Conservation (phyloP, 176 grass and related monocot genomes). For the Paspalum vaginatum region DNA sequence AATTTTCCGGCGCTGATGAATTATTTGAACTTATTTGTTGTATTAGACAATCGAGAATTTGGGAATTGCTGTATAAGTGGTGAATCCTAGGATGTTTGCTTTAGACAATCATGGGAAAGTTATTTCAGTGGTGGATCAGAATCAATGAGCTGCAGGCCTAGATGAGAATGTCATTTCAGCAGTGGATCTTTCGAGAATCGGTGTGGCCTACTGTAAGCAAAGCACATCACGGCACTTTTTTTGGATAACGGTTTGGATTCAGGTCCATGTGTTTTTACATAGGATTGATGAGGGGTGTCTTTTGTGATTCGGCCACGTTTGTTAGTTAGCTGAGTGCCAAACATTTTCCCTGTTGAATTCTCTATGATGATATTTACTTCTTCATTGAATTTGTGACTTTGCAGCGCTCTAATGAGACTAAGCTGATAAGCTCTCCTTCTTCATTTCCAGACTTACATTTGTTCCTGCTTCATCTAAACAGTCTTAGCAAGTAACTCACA, state of each 20-base stretch:
- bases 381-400: not conserved
- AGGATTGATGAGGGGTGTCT: not conserved
- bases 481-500: not conserved
- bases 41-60: not conserved
- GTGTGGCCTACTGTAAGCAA: not conserved
- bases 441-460: not conserved
- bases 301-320: not conserved
- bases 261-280: not conserved
- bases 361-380: not conserved
- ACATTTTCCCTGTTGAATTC: not conserved
- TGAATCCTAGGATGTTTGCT: not conserved
- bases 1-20: not conserved
- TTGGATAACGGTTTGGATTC: not conserved
- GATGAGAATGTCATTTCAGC: not conserved
- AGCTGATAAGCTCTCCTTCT: not conserved
- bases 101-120: not conserved
- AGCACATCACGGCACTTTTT: not conserved
- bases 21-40: not conserved
- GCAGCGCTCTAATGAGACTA: not conserved
- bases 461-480: not conserved
- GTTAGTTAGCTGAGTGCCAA: not conserved
- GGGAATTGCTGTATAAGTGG: not conserved
- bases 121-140: not conserved
- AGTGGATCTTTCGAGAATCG: not conserved
- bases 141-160: not conserved